Conservation (phyloP, 257 asterid species). For the Gentiana dahurica region DNA sequence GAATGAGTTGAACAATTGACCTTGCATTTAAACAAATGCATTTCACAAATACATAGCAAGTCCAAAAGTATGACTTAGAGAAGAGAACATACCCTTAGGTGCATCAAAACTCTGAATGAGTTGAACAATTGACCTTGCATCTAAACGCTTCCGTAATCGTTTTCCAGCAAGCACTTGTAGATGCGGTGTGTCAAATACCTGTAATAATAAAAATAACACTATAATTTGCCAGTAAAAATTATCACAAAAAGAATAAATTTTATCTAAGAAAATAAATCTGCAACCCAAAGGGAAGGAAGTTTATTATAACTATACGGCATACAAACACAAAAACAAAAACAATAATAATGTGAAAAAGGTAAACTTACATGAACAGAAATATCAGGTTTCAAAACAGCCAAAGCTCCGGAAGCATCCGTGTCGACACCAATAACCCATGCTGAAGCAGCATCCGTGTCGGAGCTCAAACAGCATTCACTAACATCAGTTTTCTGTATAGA, state of each 20-base stretch:
- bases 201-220: conserved; percentile 1
- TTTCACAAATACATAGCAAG: not conserved
- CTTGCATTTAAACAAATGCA: conserved; percentile 23
- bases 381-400: conserved; percentile 62
- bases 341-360: not conserved
- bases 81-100: conserved; percentile 41
- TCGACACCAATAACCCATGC: conserved; percentile 65
- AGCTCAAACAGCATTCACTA: not conserved
- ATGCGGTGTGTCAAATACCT: conserved; percentile 81
- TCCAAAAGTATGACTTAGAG: too few species aligned
- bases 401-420: conserved; percentile 74
- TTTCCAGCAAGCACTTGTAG: conserved; percentile 52
- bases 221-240: not conserved
- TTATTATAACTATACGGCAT: too few species aligned
- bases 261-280: too few species aligned
- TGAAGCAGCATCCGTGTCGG: conserved; percentile 4
- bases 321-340: too few species aligned
- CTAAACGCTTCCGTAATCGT: conserved; percentile 55
- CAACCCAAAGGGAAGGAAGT: too few species aligned
- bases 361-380: conserved; percentile 37
- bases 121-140: conserved; percentile 58
- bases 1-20: conserved; percentile 64
- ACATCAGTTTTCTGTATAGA: conserved; percentile 11
- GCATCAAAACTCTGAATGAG: conserved; percentile 65
- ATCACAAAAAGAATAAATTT: too few species aligned